phyloP scores from a whole-genome alignment of 805 yeast species.

The Yarrowia keelungensis region DNA sequence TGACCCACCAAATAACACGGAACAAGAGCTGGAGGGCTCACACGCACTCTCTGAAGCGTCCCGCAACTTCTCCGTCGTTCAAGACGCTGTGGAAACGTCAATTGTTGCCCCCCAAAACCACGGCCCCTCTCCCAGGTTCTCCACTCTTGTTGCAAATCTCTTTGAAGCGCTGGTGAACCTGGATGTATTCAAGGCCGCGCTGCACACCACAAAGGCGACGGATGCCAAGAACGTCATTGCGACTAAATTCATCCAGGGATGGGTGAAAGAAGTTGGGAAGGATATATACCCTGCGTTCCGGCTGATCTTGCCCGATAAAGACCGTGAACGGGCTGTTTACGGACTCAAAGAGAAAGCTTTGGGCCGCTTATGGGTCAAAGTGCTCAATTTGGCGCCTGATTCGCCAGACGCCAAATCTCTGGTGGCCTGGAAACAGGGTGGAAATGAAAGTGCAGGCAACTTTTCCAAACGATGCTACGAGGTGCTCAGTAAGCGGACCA shows the following conservation, averaged over 20 bases:
- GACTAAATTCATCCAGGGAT: conserved; percentile 55
- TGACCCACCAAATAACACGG: not conserved
- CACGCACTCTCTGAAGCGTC: not conserved
- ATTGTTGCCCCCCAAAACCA: conserved; percentile 51
- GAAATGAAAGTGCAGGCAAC: conserved; percentile 54
- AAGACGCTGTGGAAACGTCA: conserved; percentile 18
- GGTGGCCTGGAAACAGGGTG: conserved; percentile 57
- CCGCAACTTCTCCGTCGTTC: conserved; percentile 1
- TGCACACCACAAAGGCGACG: conserved; percentile 39
- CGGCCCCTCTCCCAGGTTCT: conserved; percentile 54
- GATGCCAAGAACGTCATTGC: conserved; percentile 49
- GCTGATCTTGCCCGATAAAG: conserved; percentile 54
- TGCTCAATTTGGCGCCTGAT: conserved; percentile 64
- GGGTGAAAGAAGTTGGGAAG: conserved; percentile 63
- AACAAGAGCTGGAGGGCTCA: too few relatives aligned
- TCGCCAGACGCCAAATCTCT: conserved; percentile 65
- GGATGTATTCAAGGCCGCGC: conserved; percentile 43
- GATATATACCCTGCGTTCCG: conserved; percentile 73
- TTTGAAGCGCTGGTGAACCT: conserved; percentile 54
- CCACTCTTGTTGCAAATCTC: conserved; percentile 53
- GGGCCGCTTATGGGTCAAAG: conserved; percentile 56
- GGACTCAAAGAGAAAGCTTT: conserved; percentile 69
- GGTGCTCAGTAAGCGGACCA: conserved; percentile 59
- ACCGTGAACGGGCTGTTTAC: conserved; percentile 60
- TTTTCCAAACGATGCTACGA: conserved; percentile 60